Conservation (phyloP, 2,329 filamentous ascomycete species). For the Esteya vermicola region DNA sequence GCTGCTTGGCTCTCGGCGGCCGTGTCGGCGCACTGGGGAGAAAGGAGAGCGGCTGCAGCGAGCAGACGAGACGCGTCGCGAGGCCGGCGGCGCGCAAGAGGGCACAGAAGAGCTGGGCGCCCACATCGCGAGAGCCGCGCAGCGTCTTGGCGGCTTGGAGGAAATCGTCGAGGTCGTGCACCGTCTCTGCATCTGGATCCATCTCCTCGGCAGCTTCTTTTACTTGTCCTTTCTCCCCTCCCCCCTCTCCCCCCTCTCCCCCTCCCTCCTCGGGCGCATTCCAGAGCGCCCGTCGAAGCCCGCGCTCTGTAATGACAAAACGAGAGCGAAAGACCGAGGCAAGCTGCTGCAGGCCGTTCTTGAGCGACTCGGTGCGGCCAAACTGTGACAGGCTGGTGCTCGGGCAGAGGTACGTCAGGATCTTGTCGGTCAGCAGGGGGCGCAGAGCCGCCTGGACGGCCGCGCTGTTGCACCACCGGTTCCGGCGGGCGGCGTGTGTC, state of each 20-base stretch:
- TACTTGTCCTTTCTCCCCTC: conserved; percentile 43
- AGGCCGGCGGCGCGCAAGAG: conserved; percentile 73
- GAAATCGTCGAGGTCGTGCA: conserved; percentile 61
- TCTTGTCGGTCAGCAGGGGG: conserved; percentile 50
- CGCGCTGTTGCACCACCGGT: conserved; percentile 76
- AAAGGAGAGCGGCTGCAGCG: conserved; percentile 70
- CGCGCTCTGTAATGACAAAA: conserved; percentile 58
- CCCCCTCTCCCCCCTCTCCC: conserved; percentile 50
- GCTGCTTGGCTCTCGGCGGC: conserved; percentile 22
- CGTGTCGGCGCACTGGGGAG: conserved; percentile 35
- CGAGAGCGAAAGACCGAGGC: conserved; percentile 52
- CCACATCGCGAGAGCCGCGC: conserved; percentile 75
- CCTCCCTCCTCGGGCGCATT: too few species aligned
- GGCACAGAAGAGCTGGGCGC: conserved; percentile 82
- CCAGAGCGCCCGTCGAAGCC: conserved; percentile 59
- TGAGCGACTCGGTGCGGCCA: conserved; percentile 59
- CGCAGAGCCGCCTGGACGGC: conserved; percentile 53
- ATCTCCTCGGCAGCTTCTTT: conserved; percentile 51
- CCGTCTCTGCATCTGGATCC: conserved; percentile 52
- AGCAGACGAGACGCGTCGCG: conserved; percentile 73
- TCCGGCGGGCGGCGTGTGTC: conserved; percentile 61
- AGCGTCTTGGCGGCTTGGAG: conserved; percentile 51
- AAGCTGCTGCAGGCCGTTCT: conserved; percentile 61
- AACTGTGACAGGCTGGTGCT: conserved; percentile 54
- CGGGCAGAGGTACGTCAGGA: conserved; percentile 54